Base-by-base conservation (phyloP, 805 yeast species). In the Torulaspora indica region DNA sequence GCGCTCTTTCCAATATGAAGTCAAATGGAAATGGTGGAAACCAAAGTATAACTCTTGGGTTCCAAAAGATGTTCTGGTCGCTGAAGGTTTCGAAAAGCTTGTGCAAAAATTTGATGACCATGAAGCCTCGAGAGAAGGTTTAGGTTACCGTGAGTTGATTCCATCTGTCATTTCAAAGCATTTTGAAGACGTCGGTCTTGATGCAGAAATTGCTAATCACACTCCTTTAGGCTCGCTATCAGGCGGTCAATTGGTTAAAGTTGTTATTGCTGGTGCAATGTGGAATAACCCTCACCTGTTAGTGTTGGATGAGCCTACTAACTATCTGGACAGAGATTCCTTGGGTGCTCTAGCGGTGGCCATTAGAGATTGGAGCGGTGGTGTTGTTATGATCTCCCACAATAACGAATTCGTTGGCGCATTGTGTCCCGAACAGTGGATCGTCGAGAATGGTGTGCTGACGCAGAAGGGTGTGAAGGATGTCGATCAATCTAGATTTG, bases 211-310 rank as follows among this genome's bases (percentile, higher is more conserved):
- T 71, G 98, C 98, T 30, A 96, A 93, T 68, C 98, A 91, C 68
- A 91, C 97, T 14, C 96, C 96, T 42, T 73, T 91, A 78, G 97
- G 98, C 18, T 87, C 96, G 5, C 75, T 91, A 52, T 89, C 97
- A 20, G 98, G 98, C 66, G 98, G 98, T 60, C 98, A 91, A 73
- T 77, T 91, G 65, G 98, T 91, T 49, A 91, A 91, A 70, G 98
- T 91, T 52, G 98, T 91, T 48, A 91, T 91, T 72, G 98, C 98
- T 10, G 98, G 98, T 70, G 97, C 98, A 53, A 91, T 91, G 93
- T 91, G 98, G 98, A 91, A 93, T 71, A 93, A 91, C 65, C 98
- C 98, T 14, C 98, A 91, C 68, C 78, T 91, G 68, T 77, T 91
- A 52, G 98, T 91, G 34, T 76, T 91, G 49, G 98, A 91, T 70